phyloP scores from a whole-genome alignment of 352 stramenopile species.

The Phytophthora sp. region DNA sequence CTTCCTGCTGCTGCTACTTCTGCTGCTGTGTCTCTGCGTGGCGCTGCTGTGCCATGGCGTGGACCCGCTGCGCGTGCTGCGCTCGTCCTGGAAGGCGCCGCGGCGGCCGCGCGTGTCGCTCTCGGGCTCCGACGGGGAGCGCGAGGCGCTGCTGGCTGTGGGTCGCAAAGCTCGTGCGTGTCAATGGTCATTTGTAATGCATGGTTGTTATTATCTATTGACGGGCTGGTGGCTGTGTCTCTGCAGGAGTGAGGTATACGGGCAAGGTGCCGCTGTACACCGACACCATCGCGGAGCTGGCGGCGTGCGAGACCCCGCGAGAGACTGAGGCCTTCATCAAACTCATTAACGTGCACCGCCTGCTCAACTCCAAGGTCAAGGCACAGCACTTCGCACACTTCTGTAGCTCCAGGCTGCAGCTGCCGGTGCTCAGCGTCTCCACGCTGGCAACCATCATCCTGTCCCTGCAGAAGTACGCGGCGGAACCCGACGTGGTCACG shows the following conservation, averaged over 20 bases:
- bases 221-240: too few relatives aligned
- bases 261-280: slow-evolving; percentile 75
- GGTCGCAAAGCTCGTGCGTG: slow-evolving; percentile 46
- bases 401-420: slow-evolving; percentile 43
- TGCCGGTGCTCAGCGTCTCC: slow-evolving; percentile 39
- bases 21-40: slow-evolving; percentile 56
- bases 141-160: slow-evolving; percentile 51
- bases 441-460: slow-evolving; percentile 60
- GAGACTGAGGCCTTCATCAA: slow-evolving; percentile 74
- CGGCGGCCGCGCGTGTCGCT: slow-evolving; percentile 23
- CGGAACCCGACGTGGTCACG: slow-evolving; percentile 51
- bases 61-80: slow-evolving; percentile 64
- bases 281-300: slow-evolving; percentile 62
- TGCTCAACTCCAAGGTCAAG: slow-evolving; percentile 78
- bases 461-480: slow-evolving; percentile 60
- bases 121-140: slow-evolving; percentile 51
- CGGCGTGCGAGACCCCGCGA: slow-evolving; percentile 33
- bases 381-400: slow-evolving; percentile 78
- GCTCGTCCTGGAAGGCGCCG: slow-evolving; percentile 64
- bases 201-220: neutral
- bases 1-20: slow-evolving; percentile 43
- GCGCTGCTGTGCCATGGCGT: slow-evolving; percentile 62
- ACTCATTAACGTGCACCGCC: slow-evolving; percentile 50
- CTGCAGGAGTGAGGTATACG: slow-evolving; percentile 53
- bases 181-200: neutral